Evolutionary conservation across 2,329 filamentous ascomycete species (phyloP), one percentile per base, ranked within the genome.

Genomic region (Aureobasidium sp.): DNA sequence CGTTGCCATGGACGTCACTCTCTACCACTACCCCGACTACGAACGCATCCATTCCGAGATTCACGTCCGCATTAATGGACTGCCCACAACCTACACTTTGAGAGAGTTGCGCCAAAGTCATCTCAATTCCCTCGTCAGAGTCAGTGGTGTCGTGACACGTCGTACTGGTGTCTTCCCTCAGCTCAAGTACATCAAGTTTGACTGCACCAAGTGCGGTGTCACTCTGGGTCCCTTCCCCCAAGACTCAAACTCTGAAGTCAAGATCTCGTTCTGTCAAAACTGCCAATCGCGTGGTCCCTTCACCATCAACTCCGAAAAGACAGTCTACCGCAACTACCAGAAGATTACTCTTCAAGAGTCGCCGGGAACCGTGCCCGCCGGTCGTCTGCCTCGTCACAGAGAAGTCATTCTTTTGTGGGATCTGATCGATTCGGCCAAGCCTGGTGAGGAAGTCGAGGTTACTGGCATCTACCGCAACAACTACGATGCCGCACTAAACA

Each of bases 391-490:
- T 3, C 88, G 95, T 61, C 90, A 94, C 71, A 86, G 94, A 59
- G 94, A 99, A 72, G 93, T 99, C 41, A 91, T 99, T 66, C 84
- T 99, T 14, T 84, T 99, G 2, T 97, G 94, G 85, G 94, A 99
- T 77, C 81, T 99, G 61, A 99, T 99, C 67, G 94, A 99, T 75
- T 90, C 85, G 66, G 93, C 93, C 45, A 99, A 99, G 78, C 94
- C 94, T 31, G 94, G 94, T 62, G 94, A 99, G 75, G 95, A 99
- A 73, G 92, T 99, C 62, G 94, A 99, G 72, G 87, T 99, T 11
- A 97, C 92, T 8, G 94, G 94, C 66, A 90, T 96, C 68, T 99
- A 99, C 78, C 88, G 91, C 69, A 99, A 99, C 80, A 97, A 95
- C 78, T 99, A 97, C 71, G 93, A 97, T 73, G 92, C 94, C 3